Evolutionary conservation across 2,329 filamentous ascomycete genomes (phyloP), one percentile per base, ranked within the genome.

Genomic region (Microcyclospora tardicrescens): DNA sequence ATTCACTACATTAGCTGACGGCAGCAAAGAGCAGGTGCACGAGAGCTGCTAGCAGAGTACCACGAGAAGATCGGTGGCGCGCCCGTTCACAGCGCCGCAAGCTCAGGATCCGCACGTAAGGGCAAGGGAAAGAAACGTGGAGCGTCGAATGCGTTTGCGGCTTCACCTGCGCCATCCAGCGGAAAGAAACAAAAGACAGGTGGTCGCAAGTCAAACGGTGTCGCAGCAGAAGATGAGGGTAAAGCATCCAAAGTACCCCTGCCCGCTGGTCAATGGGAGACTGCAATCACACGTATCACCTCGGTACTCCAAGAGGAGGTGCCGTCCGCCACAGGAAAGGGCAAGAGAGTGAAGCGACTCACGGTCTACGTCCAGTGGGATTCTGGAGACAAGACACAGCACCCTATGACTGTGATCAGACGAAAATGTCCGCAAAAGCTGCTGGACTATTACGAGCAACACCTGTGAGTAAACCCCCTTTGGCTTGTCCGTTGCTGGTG

Each of bases 231-330:
- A 36, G 31, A 35, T n/a, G 14, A 32, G 30, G 12, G 30, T 10
- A 15, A 32, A 24, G 19, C 19, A 24, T 8, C 19, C 19, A 24
- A 24, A 24, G 19, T 24, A 24, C 72, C 71, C 40, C 79, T 80
- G 2, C 84, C 84, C 0, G 67, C 71, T 2, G 83, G 83, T 6
- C 78, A 71, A 27, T 91, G 84, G 84, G 84, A 91, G 48, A 74
- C 84, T 10, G 69, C 82, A 2, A 74, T 89, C 16, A 68, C 72
- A 14, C 66, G 67, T 1, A 77, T 91, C 27, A 81, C 86, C 47
- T 81, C 79, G 0, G 80, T 81, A 41, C 74, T 84, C 50, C 77
- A 84, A 48, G 70, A 72, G 36, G 34, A 41, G 1, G 48, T 62
- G 29, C 49, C 50, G 14, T 30, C 19, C 15, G 37, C 10, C 24